phyloP scores from a whole-genome alignment of 2,329 filamentous ascomycete genomes.

The Nemania sp. region DNA sequence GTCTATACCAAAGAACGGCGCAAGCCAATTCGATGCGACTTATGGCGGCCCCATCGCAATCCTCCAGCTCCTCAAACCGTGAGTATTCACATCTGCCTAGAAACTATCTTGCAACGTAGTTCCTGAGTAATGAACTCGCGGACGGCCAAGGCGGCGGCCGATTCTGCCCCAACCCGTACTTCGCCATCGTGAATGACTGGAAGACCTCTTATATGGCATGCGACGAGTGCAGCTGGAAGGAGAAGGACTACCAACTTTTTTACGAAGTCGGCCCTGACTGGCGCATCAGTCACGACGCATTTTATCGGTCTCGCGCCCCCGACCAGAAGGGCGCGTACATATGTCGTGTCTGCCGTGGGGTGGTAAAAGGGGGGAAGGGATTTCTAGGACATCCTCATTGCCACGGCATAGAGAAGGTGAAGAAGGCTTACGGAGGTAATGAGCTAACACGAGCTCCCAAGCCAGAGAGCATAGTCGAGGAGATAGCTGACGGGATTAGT shows the following conservation, averaged over 20 bases:
- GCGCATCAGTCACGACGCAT: neutral
- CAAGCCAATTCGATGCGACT: neutral
- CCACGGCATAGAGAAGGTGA: neutral
- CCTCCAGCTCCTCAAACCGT: neutral
- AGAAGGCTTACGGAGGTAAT: neutral
- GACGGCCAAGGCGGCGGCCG: neutral
- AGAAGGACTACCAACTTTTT: neutral
- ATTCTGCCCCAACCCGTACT: neutral
- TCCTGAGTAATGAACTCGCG: neutral
- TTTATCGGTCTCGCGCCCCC: neutral
- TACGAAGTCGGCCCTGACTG: neutral
- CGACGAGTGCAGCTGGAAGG: neutral
- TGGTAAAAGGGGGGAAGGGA: neutral
- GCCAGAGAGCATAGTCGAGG: neutral
- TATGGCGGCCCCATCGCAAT: neutral
- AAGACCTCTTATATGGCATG: neutral
- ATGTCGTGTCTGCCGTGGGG: neutral
- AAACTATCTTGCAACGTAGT: neutral
- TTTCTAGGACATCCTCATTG: neutral
- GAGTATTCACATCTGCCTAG: neutral
- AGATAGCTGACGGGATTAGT: neutral
- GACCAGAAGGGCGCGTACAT: neutral
- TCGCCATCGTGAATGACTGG: neutral
- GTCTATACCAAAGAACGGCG: neutral
- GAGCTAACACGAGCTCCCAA: neutral